A percentile compares a stretch with the other conserved stretches of the same genome.
phyloP scores from a whole-genome alignment of 805 yeast species.

The Wickerhamomyces alni region DNA sequence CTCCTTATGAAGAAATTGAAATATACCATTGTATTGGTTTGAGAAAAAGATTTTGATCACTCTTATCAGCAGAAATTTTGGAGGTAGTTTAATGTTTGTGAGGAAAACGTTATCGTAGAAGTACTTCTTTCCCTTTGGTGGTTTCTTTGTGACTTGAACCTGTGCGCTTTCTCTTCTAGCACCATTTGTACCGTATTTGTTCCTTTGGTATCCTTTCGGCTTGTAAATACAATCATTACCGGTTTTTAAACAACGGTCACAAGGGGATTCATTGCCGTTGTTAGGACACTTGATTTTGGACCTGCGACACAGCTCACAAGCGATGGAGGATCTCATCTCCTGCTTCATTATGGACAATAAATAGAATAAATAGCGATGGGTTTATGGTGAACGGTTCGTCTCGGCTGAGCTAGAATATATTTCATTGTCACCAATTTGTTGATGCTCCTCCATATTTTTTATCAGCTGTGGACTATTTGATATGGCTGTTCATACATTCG shows the following conservation, averaged over 20 bases:
- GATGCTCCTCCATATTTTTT: too few relatives aligned
- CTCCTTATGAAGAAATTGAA: constrained; percentile 9
- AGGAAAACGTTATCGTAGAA: constrained; percentile 2
- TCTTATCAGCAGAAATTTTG: constrained; percentile 7
- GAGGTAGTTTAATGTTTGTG: constrained; percentile 6
- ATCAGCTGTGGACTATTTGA: too few relatives aligned
- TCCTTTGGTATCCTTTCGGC: constrained; percentile 9
- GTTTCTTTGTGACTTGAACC: not conserved
- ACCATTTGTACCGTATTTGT: not conserved
- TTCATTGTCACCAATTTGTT: too few relatives aligned
- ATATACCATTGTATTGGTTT: constrained; percentile 11
- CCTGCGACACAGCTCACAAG: constrained; percentile 10
- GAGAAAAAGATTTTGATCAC: constrained; percentile 11
- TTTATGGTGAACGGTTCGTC: too few relatives aligned
- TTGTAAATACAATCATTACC: constrained; percentile 9
- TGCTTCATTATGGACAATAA: not conserved
- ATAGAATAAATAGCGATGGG: not conserved
- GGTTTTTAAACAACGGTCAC: constrained; percentile 7
- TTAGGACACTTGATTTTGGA: constrained; percentile 10
- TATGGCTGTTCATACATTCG: too few relatives aligned
- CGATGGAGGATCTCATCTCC: constrained; percentile 6
- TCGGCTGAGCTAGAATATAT: too few relatives aligned
- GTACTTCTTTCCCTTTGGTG: not conserved
- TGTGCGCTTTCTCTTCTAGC: not conserved
- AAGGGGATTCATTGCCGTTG: constrained; percentile 4